phyloP scores from a whole-genome alignment of 495 filamentous ascomycete species.

The Neurospora intermedia region DNA sequence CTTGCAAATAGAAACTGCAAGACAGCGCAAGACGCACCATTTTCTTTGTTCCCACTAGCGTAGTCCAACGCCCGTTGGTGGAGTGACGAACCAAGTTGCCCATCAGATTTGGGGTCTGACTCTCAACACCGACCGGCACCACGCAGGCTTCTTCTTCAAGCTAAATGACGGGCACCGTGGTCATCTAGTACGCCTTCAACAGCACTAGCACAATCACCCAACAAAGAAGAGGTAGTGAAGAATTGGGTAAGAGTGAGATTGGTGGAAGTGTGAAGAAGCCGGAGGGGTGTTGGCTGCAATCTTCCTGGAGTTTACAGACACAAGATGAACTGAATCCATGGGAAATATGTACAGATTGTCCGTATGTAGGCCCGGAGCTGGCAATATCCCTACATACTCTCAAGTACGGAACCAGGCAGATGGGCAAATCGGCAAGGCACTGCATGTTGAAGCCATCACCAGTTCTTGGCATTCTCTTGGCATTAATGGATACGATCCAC shows the following conservation, averaged over 20 bases:
- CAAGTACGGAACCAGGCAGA: background rate
- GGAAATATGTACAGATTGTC: background rate
- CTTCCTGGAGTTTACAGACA: background rate
- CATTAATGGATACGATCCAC: too few species aligned
- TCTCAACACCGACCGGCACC: background rate
- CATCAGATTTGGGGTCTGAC: background rate
- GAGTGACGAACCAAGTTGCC: background rate
- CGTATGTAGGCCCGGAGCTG: background rate
- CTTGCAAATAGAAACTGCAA: too few species aligned
- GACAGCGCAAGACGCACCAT: too few species aligned
- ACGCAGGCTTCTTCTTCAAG: background rate
- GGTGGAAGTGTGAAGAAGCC: background rate
- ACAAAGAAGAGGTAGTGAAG: too few species aligned
- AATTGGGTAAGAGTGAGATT: too few species aligned
- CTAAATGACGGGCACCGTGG: background rate
- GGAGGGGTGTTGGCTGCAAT: background rate
- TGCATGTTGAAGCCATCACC: background rate
- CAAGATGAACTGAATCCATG: background rate
- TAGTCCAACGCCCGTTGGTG: too few species aligned
- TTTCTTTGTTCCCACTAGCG: too few species aligned
- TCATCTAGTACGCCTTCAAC: background rate
- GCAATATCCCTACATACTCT: background rate
- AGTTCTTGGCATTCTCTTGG: too few species aligned
- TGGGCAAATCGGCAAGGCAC: background rate
- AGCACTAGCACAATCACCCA: too few species aligned